Conservation (phyloP, 2,329 filamentous ascomycete species). For the Epichloe gansuensis region DNA sequence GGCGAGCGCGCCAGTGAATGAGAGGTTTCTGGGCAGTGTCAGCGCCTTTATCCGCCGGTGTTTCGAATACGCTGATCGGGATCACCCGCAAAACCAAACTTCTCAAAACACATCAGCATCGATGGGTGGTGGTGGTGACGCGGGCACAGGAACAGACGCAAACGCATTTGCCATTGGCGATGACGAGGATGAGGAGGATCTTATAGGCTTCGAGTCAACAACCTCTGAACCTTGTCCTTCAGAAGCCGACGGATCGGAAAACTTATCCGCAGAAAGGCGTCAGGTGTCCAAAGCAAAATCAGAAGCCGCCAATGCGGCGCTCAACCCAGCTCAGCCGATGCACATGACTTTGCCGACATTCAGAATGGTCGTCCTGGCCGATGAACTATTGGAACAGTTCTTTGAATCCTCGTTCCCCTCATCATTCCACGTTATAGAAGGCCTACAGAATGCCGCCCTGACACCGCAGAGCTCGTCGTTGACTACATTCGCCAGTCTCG, state of each 20-base stretch:
- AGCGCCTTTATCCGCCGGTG: conserved; percentile 92
- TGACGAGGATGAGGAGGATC: conserved; percentile 43
- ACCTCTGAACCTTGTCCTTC: conserved; percentile 23
- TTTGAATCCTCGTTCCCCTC: conserved; percentile 92
- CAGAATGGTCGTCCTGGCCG: conserved; percentile 94
- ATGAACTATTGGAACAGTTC: conserved; percentile 91
- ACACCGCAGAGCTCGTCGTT: conserved; percentile 45
- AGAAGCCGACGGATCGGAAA: conserved; percentile 29
- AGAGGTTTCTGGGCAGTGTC: conserved; percentile 82
- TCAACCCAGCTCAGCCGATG: conserved; percentile 85
- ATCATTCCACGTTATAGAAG: conserved; percentile 78
- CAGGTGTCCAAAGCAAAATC: conserved; percentile 50
- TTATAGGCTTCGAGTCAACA: conserved; percentile 45
- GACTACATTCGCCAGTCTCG: conserved; percentile 71
- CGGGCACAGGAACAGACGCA: conserved; percentile 29
- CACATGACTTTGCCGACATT: conserved; percentile 96
- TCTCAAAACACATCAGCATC: conserved; percentile 11
- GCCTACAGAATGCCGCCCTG: conserved; percentile 24
- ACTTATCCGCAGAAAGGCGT: conserved; percentile 24
- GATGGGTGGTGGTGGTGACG: conserved; percentile 7
- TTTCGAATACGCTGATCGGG: conserved; percentile 96
- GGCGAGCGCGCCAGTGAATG: conserved; percentile 54
- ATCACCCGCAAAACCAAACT: conserved; percentile 52
- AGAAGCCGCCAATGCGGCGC: conserved; percentile 72
- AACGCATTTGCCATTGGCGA: conserved; percentile 62